Evolutionary conservation across 768 basidiomycete species (phyloP), one percentile per base, ranked within the genome.

Genomic region (Pluteus cervinus): DNA sequence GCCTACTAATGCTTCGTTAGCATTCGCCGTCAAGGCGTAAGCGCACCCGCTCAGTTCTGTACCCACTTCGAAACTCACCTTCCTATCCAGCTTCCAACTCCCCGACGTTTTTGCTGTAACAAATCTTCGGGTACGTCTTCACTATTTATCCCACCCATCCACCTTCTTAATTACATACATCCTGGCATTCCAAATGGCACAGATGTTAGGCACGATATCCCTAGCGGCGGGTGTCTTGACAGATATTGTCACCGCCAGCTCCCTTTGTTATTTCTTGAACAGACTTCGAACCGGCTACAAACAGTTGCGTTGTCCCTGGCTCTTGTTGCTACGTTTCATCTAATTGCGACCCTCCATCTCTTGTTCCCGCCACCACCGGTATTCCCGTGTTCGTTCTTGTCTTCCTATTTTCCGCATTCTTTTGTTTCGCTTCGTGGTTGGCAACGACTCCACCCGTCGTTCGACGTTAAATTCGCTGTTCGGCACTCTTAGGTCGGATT

Each of bases 251-350:
- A 78, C 72, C 22, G 73, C 80, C 4, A 52, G 49, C 0, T 59
- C 76, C 2, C 63, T 81, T 7, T 73, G 68, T 42, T 75, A 54
- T 44, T 79, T 74, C 55, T 58, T 82, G 44, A 69, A 71, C 38
- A 63, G 49, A 35, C 62, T 81, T 45, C 65, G 75, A 29, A 73
- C 73, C 1, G 74, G 69, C 12, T 67, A 71, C 41, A 48, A 56
- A 37, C 53, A 52, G 69, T 68, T 48, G 22, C 62, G 54, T 9
- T 5, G 32, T 5, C 21, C 23, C 16, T 21, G 22, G 5, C 6
- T 26, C 32, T 21, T 25, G 9, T 41, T 15, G 11, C 18, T 20
- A 33, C 22, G 36, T 15, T 22, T 17, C 11, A 31, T 21, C 24
- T 36, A n/a, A n/a, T n/a, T n/a, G n/a, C n/a, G n/a, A n/a, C n/a